Evolutionary conservation across 805 yeast species (phyloP).

Genomic region (Candida suzukii): DNA sequence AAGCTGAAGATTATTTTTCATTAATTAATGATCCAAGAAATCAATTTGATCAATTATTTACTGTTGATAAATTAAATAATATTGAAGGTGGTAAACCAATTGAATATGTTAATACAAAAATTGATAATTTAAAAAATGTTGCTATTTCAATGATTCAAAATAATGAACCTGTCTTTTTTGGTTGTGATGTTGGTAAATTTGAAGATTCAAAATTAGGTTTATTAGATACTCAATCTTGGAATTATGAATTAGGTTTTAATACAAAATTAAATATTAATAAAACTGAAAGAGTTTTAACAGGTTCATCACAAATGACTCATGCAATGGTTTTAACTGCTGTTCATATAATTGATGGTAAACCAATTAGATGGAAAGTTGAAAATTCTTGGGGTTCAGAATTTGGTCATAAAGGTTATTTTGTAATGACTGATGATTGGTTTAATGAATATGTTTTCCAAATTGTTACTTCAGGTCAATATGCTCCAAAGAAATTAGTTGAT

Average conservation of each 20-base stretch:
- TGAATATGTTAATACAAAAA: slow-evolving; percentile 64
- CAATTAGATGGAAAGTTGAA: slow-evolving; percentile 68
- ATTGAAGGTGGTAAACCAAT: slow-evolving; percentile 68
- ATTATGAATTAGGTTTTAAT: slow-evolving; percentile 53
- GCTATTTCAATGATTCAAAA: slow-evolving; percentile 64
- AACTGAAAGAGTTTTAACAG: slow-evolving; percentile 25
- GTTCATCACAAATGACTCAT: slow-evolving; percentile 72
- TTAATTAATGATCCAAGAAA: slow-evolving; percentile 83
- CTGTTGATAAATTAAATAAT: slow-evolving; percentile 74
- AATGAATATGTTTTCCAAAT: slow-evolving; percentile 72
- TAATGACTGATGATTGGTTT: slow-evolving; percentile 70
- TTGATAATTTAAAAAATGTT: slow-evolving; percentile 48
- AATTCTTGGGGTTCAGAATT: slow-evolving; percentile 76
- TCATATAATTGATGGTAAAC: slow-evolving; percentile 52
- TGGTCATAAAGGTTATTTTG: slow-evolving; percentile 63
- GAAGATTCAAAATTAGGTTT: slow-evolving; percentile 57
- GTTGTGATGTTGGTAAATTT: slow-evolving; percentile 79
- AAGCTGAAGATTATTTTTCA: slow-evolving; percentile 52
- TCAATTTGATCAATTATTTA: slow-evolving; percentile 53
- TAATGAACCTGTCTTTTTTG: slow-evolving; percentile 81
- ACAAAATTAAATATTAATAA: slow-evolving; percentile 26
- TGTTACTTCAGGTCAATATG: slow-evolving; percentile 33
- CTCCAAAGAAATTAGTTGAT: slow-evolving; percentile 28
- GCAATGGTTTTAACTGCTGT: slow-evolving; percentile 87
- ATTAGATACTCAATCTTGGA: slow-evolving; percentile 66